Percentiles rank a stretch among this genome's conserved stretches.
These are phyloP conservation scores for Viola pubescens DNA, from an alignment of 441 rosid species.

Conservation along the genomic window DNA sequence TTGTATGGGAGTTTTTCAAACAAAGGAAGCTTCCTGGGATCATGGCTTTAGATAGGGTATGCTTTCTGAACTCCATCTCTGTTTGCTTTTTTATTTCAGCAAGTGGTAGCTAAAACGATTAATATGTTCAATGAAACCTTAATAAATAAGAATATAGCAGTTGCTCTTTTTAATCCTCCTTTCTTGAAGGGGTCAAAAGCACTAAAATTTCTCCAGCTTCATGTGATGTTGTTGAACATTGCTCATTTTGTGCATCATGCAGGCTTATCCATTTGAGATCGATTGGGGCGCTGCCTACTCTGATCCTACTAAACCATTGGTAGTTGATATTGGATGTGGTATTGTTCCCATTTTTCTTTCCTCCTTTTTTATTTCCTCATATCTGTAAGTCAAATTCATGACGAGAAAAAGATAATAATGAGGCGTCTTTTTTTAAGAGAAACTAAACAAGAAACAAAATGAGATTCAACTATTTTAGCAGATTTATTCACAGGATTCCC, in stretches of 20 bases:
- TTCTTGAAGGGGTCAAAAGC: not conserved
- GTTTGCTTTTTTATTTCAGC: conserved; percentile 8
- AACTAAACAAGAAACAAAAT: too few species aligned
- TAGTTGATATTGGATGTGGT: conserved; percentile 75
- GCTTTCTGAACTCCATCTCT: conserved; percentile 14
- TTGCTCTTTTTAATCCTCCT: conserved; percentile 1
- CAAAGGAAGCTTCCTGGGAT: conserved; percentile 61
- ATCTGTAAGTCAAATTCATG: too few species aligned
- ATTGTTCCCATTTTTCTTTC: not conserved
- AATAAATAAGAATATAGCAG: not conserved
- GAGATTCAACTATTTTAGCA: too few species aligned
- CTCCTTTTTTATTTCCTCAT: conserved; percentile 1
- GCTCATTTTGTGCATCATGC: conserved; percentile 23
- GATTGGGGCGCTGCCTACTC: conserved; percentile 44
- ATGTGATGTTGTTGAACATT: conserved; percentile 1
- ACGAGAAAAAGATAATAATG: too few species aligned
- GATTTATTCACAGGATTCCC: too few species aligned
- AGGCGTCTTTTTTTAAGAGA: too few species aligned
- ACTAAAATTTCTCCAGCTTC: conserved; percentile 6
- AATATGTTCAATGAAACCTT: not conserved
- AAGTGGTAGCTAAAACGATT: not conserved
- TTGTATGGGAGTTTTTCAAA: conserved; percentile 60
- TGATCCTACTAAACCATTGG: conserved; percentile 46
- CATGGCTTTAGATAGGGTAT: conserved; percentile 61
- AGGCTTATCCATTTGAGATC: conserved; percentile 55